phyloP scores from a whole-genome alignment of 805 yeast species.

The Yarrowia phangngaensis region DNA sequence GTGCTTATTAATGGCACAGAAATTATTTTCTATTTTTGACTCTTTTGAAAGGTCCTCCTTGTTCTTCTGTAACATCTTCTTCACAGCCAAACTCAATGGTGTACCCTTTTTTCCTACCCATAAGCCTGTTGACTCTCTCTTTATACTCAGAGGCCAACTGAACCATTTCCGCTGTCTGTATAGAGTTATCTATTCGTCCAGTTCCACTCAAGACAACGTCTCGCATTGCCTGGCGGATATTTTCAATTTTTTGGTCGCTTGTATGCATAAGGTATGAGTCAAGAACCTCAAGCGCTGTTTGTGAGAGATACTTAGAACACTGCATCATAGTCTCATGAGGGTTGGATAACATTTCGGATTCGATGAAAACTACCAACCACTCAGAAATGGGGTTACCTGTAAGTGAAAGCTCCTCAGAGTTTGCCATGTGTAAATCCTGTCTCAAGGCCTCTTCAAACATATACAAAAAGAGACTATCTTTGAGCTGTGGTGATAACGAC shows the following conservation, averaged over 20 bases:
- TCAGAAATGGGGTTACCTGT: not conserved
- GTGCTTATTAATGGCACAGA: too few species aligned
- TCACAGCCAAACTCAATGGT: not conserved
- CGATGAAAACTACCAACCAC: constrained; percentile 7
- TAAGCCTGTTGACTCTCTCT: constrained; percentile 1
- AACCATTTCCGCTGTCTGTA: constrained; percentile 1
- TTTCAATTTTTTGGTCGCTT: not conserved
- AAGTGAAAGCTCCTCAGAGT: not conserved
- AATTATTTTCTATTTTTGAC: too few species aligned
- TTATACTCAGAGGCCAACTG: not conserved
- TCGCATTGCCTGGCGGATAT: not conserved
- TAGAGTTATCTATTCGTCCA: not conserved
- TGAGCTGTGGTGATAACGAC: not conserved
- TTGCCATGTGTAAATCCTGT: not conserved
- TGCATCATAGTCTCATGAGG: not conserved
- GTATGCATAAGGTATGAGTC: constrained; percentile 11
- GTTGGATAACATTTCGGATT: not conserved
- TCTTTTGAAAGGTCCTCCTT: constrained; percentile 6
- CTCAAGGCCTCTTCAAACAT: constrained; percentile 6
- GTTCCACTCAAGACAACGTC: constrained; percentile 7
- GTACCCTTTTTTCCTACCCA: not conserved
- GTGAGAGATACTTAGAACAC: not conserved
- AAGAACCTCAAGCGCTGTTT: not conserved
- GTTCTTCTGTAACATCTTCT: not conserved
- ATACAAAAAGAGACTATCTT: not conserved